Conservation (phyloP, 169 alveolate species). For the Ichthyophthirius multifiliis region DNA sequence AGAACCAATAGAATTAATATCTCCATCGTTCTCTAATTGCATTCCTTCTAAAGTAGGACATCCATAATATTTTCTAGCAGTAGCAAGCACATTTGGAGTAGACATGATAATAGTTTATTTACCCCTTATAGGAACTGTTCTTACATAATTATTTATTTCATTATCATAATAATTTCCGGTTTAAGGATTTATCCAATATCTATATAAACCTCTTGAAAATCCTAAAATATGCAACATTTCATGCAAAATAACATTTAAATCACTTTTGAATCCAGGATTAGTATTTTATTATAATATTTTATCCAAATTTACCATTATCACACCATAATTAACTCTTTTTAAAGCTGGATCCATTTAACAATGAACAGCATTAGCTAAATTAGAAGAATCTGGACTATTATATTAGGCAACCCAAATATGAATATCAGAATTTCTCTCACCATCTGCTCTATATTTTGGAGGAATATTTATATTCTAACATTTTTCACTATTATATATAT, state of each 20-base stretch:
- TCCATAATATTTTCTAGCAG: constrained; percentile 38
- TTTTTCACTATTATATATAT: not conserved
- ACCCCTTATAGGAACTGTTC: not conserved
- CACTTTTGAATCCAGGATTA: not conserved
- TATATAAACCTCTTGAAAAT: not conserved
- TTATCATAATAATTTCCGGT: not conserved
- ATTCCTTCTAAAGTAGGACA: constrained; percentile 46
- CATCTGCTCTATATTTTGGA: not conserved
- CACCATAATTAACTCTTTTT: not conserved
- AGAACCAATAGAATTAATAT: constrained; percentile 47
- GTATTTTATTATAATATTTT: not conserved
- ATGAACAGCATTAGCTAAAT: not conserved
- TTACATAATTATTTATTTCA: not conserved
- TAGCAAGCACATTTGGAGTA: constrained; percentile 32
- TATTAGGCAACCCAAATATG: not conserved
- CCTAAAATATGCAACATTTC: not conserved
- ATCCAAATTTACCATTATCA: not conserved
- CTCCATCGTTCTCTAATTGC: constrained; percentile 51
- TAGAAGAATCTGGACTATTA: not conserved
- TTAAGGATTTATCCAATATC: not conserved
- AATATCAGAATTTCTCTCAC: not conserved
- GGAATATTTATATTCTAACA: not conserved
- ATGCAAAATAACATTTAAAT: not conserved
- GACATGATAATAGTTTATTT: not conserved
- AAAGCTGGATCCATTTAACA: too few species aligned